Evolutionary conservation across 192 early-diverging fungal species (phyloP).

Genomic region (Coemansia sp.): DNA sequence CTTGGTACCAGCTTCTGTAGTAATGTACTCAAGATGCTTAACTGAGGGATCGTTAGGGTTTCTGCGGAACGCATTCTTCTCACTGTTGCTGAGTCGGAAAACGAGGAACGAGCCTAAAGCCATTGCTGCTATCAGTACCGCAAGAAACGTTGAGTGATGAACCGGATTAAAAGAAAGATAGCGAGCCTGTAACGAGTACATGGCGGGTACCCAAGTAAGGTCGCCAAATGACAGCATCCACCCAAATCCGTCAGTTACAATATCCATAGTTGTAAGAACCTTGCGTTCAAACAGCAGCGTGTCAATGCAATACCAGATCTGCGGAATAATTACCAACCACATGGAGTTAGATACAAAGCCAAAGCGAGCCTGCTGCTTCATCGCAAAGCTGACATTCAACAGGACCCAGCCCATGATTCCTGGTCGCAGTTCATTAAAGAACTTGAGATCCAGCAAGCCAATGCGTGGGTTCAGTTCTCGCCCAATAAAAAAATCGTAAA

Average conservation of each 20-base stretch:
- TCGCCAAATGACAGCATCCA: conserved; percentile 81
- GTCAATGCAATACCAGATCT: conserved; percentile 85
- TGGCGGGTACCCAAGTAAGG: conserved; percentile 88
- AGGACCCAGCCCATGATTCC: conserved; percentile 89
- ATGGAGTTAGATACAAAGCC: conserved; percentile 74
- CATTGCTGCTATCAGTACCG: conserved; percentile 49
- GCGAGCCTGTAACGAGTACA: conserved; percentile 86
- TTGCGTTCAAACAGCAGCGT: conserved; percentile 65
- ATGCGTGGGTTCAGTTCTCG: conserved; percentile 94
- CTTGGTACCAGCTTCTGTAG: conserved; percentile 76
- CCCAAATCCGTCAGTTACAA: conserved; percentile 97
- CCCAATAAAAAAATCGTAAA: conserved; percentile 96
- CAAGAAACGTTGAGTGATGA: conserved; percentile 52
- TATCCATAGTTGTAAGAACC: conserved; percentile 96
- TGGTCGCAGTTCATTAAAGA: conserved; percentile 89
- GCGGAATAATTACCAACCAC: conserved; percentile 71
- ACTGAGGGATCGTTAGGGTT: conserved; percentile 61
- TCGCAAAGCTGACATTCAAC: conserved; percentile 73
- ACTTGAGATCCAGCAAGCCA: conserved; percentile 84
- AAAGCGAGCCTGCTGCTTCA: conserved; percentile 69
- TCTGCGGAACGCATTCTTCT: conserved; percentile 89
- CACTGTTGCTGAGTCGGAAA: conserved; percentile 84
- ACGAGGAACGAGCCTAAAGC: conserved; percentile 73
- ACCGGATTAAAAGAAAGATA: conserved; percentile 75
- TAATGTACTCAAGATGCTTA: conserved; percentile 80